phyloP scores from a whole-genome alignment of 495 filamentous ascomycete genomes.

The Geoglossum glabrum region DNA sequence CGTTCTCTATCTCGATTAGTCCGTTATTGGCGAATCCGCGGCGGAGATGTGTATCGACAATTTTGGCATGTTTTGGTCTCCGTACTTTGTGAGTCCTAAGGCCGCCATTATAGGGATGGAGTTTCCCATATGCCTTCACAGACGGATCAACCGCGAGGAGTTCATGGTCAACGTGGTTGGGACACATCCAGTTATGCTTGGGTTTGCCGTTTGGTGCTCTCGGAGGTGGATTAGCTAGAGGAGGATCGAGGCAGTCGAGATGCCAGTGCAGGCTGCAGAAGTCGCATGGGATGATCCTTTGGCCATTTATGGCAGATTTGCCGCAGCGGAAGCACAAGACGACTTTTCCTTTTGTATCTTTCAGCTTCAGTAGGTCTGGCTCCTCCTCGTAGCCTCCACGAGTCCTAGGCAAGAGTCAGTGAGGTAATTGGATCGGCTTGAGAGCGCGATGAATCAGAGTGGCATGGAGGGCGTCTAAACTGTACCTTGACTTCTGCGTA shows the following conservation, averaged over 20 bases:
- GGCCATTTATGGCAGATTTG: constrained; percentile 30
- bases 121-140: constrained; percentile 10
- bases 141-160: constrained; percentile 21
- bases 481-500: constrained; percentile 20
- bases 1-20: constrained; percentile 52
- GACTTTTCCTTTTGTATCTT: constrained; percentile 43
- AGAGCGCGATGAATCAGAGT: constrained; percentile 1
- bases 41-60: constrained; percentile 23
- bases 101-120: constrained; percentile 2
- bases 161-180: constrained; percentile 56
- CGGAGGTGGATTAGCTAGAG: constrained; percentile 54
- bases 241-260: constrained; percentile 76
- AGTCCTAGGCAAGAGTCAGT: constrained; percentile 22
- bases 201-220: constrained; percentile 22
- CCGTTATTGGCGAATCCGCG: constrained; percentile 57
- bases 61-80: constrained; percentile 30
- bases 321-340: constrained; percentile 56
- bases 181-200: constrained; percentile 66
- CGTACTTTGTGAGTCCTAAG: constrained; percentile 23
- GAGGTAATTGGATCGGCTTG: neutral
- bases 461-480: constrained; percentile 8
- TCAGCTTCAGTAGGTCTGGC: constrained; percentile 44
- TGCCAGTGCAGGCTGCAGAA: constrained; percentile 70
- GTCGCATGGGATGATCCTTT: constrained; percentile 60
- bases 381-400: constrained; percentile 36